Percentiles rank a stretch among this genome's conserved stretches.
These are phyloP conservation scores for Helianthus tuberosus DNA, from an alignment of 129 eudicot species.

Conservation along the genomic window DNA sequence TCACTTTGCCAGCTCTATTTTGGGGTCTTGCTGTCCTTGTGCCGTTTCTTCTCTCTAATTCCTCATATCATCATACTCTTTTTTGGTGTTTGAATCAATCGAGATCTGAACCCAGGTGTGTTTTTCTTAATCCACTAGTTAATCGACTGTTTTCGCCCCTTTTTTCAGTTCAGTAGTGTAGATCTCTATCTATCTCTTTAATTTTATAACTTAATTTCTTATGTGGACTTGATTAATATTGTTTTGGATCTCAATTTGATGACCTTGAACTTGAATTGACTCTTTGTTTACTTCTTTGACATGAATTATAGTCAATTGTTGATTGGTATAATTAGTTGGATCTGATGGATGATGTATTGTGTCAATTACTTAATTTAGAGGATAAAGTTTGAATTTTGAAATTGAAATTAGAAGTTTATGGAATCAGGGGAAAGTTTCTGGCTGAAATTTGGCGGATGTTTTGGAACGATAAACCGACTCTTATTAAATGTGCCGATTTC, in stretches of 20 bases:
- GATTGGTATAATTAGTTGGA: constrained; percentile 21
- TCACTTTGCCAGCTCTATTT: constrained; percentile 46
- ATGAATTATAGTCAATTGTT: constrained; percentile 12
- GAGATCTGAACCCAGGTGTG: constrained; percentile 41
- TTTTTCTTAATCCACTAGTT: constrained; percentile 10
- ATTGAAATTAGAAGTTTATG: neutral
- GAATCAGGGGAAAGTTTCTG: constrained; percentile 14
- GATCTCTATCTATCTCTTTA: constrained; percentile 20
- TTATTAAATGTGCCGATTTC: constrained; percentile 12
- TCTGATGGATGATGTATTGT: constrained; percentile 14
- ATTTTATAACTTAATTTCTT: neutral
- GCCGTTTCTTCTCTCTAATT: constrained; percentile 30
- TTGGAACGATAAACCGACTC: neutral
- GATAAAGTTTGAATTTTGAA: neutral
- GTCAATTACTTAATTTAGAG: constrained; percentile 1
- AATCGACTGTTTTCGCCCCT: constrained; percentile 5
- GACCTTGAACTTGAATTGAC: constrained; percentile 25
- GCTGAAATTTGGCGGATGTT: neutral
- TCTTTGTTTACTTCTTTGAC: constrained; percentile 3
- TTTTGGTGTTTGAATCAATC: constrained; percentile 11
- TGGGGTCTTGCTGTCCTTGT: constrained; percentile 31
- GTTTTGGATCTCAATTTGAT: constrained; percentile 32
- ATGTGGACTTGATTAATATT: neutral
- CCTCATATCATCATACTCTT: constrained; percentile 22
- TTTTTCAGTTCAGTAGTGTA: constrained; percentile 13